A percentile compares a stretch with the other conserved stretches of the same genome.
phyloP scores from a whole-genome alignment of 2,329 filamentous ascomycete genomes.

The Pseudocercospora ulei region DNA sequence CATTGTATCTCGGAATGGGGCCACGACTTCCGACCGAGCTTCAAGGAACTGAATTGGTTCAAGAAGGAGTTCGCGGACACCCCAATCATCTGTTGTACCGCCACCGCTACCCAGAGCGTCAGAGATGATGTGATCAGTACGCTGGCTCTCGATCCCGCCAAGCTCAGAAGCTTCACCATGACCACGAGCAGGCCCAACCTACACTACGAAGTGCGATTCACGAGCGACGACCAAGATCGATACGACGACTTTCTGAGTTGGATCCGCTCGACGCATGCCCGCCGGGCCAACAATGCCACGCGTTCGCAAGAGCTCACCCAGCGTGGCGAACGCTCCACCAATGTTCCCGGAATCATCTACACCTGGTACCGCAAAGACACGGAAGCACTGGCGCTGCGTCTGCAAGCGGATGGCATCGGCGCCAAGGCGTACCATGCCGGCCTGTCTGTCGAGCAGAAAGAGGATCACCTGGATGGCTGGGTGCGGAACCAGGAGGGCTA shows the following conservation, averaged over 20 bases:
- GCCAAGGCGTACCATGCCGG: conserved; percentile 65
- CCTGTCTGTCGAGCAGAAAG: conserved; percentile 56
- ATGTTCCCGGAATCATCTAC: conserved; percentile 70
- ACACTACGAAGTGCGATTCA: conserved; percentile 82
- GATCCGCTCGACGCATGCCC: conserved; percentile 62
- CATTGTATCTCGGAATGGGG: conserved; percentile 98
- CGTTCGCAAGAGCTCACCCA: conserved; percentile 51
- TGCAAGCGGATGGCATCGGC: conserved; percentile 59
- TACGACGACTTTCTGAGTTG: conserved; percentile 66
- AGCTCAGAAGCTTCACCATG: conserved; percentile 67
- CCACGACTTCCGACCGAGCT: conserved; percentile 90
- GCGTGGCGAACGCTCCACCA: conserved; percentile 46
- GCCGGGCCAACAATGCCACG: conserved; percentile 51
- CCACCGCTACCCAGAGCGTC: conserved; percentile 74
- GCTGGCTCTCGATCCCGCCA: conserved; percentile 56
- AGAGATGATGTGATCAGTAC: conserved; percentile 71
- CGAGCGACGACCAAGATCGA: conserved; percentile 63
- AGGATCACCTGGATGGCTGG: conserved; percentile 62
- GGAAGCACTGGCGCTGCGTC: conserved; percentile 56
- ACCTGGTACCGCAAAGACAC: conserved; percentile 66
- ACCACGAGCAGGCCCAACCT: conserved; percentile 75
- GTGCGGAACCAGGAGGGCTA: conserved; percentile 64
- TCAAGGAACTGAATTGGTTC: conserved; percentile 80
- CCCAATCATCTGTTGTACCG: conserved; percentile 85
- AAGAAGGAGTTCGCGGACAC: conserved; percentile 70